Conservation (phyloP, 2,329 filamentous ascomycete genomes). For the Onygenales sp. region DNA sequence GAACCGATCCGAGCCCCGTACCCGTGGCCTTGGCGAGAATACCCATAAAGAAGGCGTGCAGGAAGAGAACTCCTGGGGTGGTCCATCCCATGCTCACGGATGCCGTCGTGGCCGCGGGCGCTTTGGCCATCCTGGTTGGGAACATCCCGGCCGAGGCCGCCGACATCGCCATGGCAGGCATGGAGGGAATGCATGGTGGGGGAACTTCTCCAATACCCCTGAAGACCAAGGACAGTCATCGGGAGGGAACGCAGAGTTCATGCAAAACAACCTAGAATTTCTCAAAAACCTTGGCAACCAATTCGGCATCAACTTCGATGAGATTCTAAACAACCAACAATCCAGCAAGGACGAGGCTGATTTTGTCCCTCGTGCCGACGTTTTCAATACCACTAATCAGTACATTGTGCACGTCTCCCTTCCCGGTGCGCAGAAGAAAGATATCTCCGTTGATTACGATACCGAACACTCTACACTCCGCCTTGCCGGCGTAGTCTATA, state of each 20-base stretch:
- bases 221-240: background rate
- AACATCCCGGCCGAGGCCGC: background rate
- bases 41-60: background rate
- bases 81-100: background rate
- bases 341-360: constrained; percentile 15
- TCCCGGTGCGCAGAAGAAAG: constrained; percentile 69
- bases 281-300: constrained; percentile 15
- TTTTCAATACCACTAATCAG: constrained; percentile 58
- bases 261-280: background rate
- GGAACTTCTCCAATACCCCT: background rate
- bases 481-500: constrained; percentile 63
- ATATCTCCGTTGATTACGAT: constrained; percentile 69
- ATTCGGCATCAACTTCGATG: constrained; percentile 20
- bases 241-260: background rate
- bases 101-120: constrained; percentile 1
- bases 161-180: background rate
- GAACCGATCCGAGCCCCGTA: background rate
- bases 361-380: constrained; percentile 42
- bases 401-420: constrained; percentile 65
- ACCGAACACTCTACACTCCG: constrained; percentile 55
- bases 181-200: background rate
- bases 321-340: constrained; percentile 11
- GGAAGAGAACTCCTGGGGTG: background rate
- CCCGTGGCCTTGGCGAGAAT: background rate
- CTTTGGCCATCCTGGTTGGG: background rate